Conservation (phyloP, 2,329 filamentous ascomycete species). For the Purpureocillium takamizusanense region DNA sequence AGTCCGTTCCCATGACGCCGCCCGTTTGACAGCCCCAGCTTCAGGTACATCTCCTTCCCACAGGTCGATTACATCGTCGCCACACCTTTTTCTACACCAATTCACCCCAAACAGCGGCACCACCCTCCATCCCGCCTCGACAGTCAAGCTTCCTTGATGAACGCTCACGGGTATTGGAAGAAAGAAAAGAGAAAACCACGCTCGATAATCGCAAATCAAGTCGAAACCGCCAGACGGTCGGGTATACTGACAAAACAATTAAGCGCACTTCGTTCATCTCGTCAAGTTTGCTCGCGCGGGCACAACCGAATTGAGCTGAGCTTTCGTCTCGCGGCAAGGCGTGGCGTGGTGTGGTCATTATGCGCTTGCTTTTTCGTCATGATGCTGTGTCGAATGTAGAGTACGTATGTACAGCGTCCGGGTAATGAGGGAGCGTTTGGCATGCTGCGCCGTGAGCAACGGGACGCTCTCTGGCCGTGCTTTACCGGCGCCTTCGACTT, state of each 20-base stretch:
- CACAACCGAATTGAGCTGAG: conserved; percentile 2
- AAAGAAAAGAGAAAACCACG: too few species aligned
- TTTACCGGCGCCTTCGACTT: too few species aligned
- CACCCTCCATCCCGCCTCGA: not conserved
- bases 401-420: conserved; percentile 9
- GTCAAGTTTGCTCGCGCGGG: conserved; percentile 4
- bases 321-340: not conserved
- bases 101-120: too few species aligned
- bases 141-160: not conserved
- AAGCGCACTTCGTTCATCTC: conserved; percentile 7
- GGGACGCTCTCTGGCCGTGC: too few species aligned
- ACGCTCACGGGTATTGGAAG: conserved; percentile 6
- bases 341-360: not conserved
- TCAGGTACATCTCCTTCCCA: too few species aligned
- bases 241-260: conserved; percentile 7
- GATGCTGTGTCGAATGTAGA: conserved; percentile 5
- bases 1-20: not conserved
- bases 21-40: too few species aligned
- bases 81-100: too few species aligned
- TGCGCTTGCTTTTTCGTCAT: conserved; percentile 6
- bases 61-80: too few species aligned
- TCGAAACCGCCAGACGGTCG: conserved; percentile 1
- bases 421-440: not conserved
- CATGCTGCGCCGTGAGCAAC: too few species aligned
- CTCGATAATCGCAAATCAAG: conserved; percentile 4